Conservation (phyloP, 257 asterid species). For the Petunia secreta region DNA sequence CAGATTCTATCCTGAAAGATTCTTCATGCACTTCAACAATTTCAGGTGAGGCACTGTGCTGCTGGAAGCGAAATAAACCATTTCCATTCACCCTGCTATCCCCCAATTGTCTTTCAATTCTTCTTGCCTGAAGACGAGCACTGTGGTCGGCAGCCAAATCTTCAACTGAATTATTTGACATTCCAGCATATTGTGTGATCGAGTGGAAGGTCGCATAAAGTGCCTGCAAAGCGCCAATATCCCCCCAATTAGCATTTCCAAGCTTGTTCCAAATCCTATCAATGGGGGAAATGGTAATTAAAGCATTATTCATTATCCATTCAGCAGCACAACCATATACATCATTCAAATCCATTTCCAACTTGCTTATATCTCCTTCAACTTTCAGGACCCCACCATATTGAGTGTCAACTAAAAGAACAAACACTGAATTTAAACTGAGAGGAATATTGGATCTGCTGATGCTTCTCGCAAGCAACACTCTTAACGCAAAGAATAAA, state of each 20-base stretch:
- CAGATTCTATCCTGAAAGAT: constrained; percentile 52
- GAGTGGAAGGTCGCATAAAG: constrained; percentile 95
- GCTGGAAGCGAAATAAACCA: constrained; percentile 73
- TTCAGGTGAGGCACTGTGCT: constrained; percentile 79
- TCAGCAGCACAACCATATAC: constrained; percentile 84
- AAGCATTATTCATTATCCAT: constrained; percentile 75
- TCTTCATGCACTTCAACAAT: constrained; percentile 93
- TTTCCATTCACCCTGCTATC: constrained; percentile 62
- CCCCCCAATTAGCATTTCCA: constrained; percentile 99
- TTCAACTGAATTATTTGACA: constrained; percentile 71
- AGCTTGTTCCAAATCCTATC: constrained; percentile 97
- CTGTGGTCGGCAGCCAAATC: constrained; percentile 98
- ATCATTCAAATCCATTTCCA: constrained; percentile 67
- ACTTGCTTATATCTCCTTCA: constrained; percentile 85
- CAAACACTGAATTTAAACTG: constrained; percentile 67
- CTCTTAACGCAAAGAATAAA: constrained; percentile 81
- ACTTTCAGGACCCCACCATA: constrained; percentile 85
- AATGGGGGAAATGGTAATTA: constrained; percentile 71
- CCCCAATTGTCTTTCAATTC: constrained; percentile 77
- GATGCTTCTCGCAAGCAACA: constrained; percentile 82
- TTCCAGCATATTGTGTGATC: constrained; percentile 76
- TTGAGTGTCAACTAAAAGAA: constrained; percentile 84
- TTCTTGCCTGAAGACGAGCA: constrained; percentile 86
- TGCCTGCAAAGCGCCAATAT: constrained; percentile 87
- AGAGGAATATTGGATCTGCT: constrained; percentile 80